Base-by-base conservation (phyloP, 2,329 filamentous ascomycete genomes). In the Acrocalymma vagum region DNA sequence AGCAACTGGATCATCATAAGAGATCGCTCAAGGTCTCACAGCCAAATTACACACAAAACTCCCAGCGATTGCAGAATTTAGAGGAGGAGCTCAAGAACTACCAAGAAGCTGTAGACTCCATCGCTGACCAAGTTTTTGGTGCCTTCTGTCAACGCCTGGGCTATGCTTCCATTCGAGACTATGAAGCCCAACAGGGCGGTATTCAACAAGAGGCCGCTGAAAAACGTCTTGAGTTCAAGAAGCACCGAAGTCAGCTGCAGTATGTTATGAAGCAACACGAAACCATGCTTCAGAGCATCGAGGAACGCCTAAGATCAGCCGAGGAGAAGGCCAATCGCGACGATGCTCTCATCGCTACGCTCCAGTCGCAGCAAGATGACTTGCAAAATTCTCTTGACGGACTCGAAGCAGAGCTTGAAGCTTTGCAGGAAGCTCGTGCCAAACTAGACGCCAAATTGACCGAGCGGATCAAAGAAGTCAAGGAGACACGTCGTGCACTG, bases 151-250 rank as follows among this genome's bases (percentile, higher is more conserved):
- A 84, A 57, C 84, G 88, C 39, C 83, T 96, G 14, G 90, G 92
- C 1, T 97, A 96, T 67, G 79, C 83, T 42, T 87, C 95, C 60
- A 95, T 99, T 51, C 88, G 93, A 43, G 88, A 90, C 42, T 99
- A 97, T 61, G 91, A 97, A 66, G 87, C 87, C 17, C 92, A 95
- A 55, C 94, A 97, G 71, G 93, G 94, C 32, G 91, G 88, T 27
- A 76, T 95, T 32, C 92, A 97, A 69, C 90, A 96, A 67, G 90
- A 97, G 66, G 88, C 89, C 29, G 86, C 86, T 1, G 86, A 94
- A 70, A 92, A 92, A 75, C 90, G 90, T 49, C 85, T 88, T 37
- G 86, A 92, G 53, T 97, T 96, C 58, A 88, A 87, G 40, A 85
- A 87, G 4, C 94, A 99, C 65, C 81, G 79, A 54, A 83, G 78